Percentiles rank a stretch among this genome's conserved stretches.
phyloP scores from a whole-genome alignment of 495 filamentous ascomycete species.

The Lindgomyces ingoldianus region DNA sequence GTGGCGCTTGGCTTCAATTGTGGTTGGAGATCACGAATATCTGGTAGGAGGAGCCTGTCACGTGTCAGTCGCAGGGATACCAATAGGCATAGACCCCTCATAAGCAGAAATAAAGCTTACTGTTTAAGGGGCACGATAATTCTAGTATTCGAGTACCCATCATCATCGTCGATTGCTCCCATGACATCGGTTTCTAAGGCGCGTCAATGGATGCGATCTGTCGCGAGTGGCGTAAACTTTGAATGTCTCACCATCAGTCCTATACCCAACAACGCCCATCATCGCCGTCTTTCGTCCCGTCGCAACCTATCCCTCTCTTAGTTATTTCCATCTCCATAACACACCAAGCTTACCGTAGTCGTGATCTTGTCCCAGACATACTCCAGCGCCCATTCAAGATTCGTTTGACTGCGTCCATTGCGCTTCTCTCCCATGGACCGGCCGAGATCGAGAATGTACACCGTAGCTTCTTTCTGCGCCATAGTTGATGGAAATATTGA shows the following conservation, averaged over 20 bases:
- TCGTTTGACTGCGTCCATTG: slow-evolving; percentile 72
- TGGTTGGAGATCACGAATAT: slow-evolving; percentile 63
- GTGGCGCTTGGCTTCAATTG: slow-evolving; percentile 66
- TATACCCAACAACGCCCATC: slow-evolving; percentile 78
- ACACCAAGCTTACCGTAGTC: slow-evolving; percentile 58
- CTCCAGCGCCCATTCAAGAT: slow-evolving; percentile 85
- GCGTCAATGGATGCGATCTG: slow-evolving; percentile 10
- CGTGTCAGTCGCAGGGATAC: not conserved
- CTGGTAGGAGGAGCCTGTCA: slow-evolving; percentile 62
- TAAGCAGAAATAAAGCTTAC: slow-evolving; percentile 31
- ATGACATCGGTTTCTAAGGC: slow-evolving; percentile 64
- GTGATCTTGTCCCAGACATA: slow-evolving; percentile 98
- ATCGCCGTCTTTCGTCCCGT: slow-evolving; percentile 79
- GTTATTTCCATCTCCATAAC: not conserved
- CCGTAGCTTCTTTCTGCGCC: slow-evolving; percentile 91
- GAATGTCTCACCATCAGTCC: slow-evolving; percentile 63
- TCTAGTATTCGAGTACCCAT: slow-evolving; percentile 75
- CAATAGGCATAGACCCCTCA: not conserved
- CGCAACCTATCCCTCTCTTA: slow-evolving; percentile 56
- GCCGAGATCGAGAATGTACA: slow-evolving; percentile 89
- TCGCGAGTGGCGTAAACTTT: slow-evolving; percentile 13
- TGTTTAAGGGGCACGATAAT: slow-evolving; percentile 71
- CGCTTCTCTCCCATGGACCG: slow-evolving; percentile 75
- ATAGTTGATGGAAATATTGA: slow-evolving; percentile 56
- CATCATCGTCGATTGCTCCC: slow-evolving; percentile 52